Percentiles rank a stretch among this genome's conserved stretches.
Evolutionary conservation across 306 rosid genomes (phyloP).

Genomic region (Sechiopsis laciniata): DNA sequence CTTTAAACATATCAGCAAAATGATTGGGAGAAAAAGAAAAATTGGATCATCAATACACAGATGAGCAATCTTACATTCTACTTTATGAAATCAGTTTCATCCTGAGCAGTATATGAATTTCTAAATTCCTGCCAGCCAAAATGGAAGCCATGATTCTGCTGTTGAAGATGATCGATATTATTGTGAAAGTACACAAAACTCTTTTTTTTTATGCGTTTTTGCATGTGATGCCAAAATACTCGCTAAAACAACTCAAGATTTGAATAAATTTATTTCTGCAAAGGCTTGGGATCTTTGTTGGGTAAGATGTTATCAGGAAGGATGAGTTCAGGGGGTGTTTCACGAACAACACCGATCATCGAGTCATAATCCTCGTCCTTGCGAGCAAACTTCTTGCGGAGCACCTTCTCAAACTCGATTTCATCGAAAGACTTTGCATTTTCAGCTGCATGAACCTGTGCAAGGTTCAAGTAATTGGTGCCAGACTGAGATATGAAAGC

Average conservation of each 20-base stretch:
- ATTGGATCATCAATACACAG: slow-evolving; percentile 33
- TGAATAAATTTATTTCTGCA: slow-evolving; percentile 26
- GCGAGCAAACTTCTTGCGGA: slow-evolving; percentile 64
- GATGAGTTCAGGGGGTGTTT: slow-evolving; percentile 49
- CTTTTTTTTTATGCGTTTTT: slow-evolving; percentile 44
- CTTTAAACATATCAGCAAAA: slow-evolving; percentile 22
- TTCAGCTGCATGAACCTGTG: slow-evolving; percentile 86
- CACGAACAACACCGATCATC: slow-evolving; percentile 44
- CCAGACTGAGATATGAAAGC: slow-evolving; percentile 85
- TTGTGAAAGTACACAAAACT: slow-evolving; percentile 49
- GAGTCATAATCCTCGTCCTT: slow-evolving; percentile 57
- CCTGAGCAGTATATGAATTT: slow-evolving; percentile 31
- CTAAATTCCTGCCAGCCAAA: slow-evolving; percentile 26
- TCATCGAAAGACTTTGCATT: slow-evolving; percentile 66
- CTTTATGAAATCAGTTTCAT: slow-evolving; percentile 30
- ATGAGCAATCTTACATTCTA: slow-evolving; percentile 33
- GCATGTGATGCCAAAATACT: slow-evolving; percentile 35
- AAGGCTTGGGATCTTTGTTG: slow-evolving; percentile 48
- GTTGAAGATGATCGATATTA: slow-evolving; percentile 50
- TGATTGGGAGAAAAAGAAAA: background rate
- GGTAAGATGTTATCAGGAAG: slow-evolving; percentile 43
- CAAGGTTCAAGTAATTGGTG: slow-evolving; percentile 66
- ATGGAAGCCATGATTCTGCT: slow-evolving; percentile 35
- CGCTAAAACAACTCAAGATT: slow-evolving; percentile 36
- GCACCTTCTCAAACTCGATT: slow-evolving; percentile 67